These are phyloP conservation scores for Saururus chinensis DNA, from an alignment of 164 flowering plant species.

Conservation along the genomic window DNA sequence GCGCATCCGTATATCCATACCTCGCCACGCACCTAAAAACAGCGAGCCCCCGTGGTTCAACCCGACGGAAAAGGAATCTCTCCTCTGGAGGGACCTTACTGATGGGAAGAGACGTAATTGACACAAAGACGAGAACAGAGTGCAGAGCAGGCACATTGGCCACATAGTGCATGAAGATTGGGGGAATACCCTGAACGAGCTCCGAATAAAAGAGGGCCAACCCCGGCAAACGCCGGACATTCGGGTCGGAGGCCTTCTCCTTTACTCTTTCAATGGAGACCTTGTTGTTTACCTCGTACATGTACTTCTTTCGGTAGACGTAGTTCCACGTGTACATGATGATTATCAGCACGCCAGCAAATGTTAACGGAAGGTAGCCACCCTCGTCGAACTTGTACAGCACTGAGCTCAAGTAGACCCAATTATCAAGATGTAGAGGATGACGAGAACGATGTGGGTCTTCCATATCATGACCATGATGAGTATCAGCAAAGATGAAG, in stretches of 20 bases:
- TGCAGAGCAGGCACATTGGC: constrained; percentile 61
- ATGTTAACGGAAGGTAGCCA: constrained; percentile 65
- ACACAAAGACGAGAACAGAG: constrained; percentile 60
- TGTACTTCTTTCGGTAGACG: constrained; percentile 42
- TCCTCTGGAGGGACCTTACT: constrained; percentile 58
- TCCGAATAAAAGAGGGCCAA: constrained; percentile 70
- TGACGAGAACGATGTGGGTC: constrained; percentile 32
- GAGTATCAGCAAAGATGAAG: constrained; percentile 47
- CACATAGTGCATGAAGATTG: constrained; percentile 61
- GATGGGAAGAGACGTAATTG: constrained; percentile 66
- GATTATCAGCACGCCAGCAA: constrained; percentile 33
- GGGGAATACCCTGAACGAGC: constrained; percentile 78
- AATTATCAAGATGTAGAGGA: constrained; percentile 32
- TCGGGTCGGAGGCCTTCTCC: constrained; percentile 19
- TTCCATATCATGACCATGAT: constrained; percentile 88
- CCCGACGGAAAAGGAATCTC: constrained; percentile 52
- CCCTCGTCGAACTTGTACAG: constrained; percentile 70
- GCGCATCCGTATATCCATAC: constrained; percentile 64
- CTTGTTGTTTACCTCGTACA: constrained; percentile 55
- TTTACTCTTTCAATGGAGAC: constrained; percentile 32
- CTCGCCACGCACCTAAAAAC: constrained; percentile 67
- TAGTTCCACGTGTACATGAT: constrained; percentile 44
- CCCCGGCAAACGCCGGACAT: constrained; percentile 37
- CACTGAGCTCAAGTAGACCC: constrained; percentile 45
- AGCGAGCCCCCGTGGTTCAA: constrained; percentile 33